Evolutionary conservation across 352 stramenopile species (phyloP).

Genomic region (Globisporangium paroecandrum): DNA sequence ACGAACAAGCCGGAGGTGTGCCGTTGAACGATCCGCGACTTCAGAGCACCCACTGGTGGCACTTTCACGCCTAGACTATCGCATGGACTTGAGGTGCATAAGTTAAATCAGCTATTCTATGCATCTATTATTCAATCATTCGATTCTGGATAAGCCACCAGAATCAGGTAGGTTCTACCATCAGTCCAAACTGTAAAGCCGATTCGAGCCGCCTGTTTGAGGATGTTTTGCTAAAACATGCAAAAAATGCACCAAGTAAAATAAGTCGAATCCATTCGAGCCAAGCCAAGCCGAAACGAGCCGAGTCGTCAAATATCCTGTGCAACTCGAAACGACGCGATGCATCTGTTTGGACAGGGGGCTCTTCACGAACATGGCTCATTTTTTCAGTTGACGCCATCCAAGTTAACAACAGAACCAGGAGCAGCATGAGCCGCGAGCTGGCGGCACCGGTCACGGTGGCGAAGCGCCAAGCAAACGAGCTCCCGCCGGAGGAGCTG

Average conservation of each 20-base stretch:
- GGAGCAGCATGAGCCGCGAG: slow-evolving; percentile 3
- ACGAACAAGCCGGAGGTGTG: background rate
- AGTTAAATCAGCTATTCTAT: background rate
- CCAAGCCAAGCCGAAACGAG: too few relatives aligned
- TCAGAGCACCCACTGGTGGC: background rate
- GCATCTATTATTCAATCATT: background rate
- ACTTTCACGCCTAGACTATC: background rate
- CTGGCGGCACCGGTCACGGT: slow-evolving; percentile 10
- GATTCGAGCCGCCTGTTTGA: too few relatives aligned
- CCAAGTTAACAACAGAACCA: background rate
- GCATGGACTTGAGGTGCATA: too few relatives aligned
- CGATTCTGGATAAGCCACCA: too few relatives aligned
- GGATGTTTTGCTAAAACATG: too few relatives aligned
- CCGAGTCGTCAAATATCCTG: background rate
- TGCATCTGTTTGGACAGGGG: slow-evolving; percentile 15
- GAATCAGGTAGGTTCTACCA: background rate
- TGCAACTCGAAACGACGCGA: slow-evolving; percentile 10
- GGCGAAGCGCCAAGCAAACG: slow-evolving; percentile 38
- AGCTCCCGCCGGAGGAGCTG: slow-evolving; percentile 52
- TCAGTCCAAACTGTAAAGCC: background rate
- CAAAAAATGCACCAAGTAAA: background rate
- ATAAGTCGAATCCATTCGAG: background rate
- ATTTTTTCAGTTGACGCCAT: background rate
- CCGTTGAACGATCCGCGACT: background rate
- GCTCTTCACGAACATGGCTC: background rate